Percentiles rank a stretch among this genome's conserved stretches.
Conservation (phyloP, 306 rosid species). For the Coriaria nepalensis region DNA sequence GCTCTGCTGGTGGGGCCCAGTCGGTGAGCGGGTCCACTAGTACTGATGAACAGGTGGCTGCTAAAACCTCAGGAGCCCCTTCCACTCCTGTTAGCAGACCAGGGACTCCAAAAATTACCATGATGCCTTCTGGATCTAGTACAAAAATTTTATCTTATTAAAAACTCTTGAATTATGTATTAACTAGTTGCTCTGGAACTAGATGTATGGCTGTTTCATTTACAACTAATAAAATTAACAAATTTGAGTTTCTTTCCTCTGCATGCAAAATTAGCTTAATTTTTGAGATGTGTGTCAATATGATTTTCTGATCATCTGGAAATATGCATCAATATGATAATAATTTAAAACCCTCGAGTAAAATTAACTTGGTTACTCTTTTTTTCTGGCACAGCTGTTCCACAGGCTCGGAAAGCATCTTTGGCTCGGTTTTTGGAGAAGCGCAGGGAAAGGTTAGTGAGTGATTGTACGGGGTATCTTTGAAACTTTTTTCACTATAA, state of each 20-base stretch:
- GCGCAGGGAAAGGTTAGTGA: constrained; percentile 80
- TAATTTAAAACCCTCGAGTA: background rate
- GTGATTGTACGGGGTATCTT: background rate
- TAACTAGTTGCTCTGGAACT: background rate
- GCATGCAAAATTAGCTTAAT: no score
- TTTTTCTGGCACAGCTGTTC: constrained; percentile 40
- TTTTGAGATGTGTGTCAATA: no score
- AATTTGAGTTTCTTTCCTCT: no score
- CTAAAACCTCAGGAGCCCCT: constrained; percentile 35
- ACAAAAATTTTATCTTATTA: constrained; percentile 10
- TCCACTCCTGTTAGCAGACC: constrained; percentile 37
- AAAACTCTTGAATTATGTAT: background rate
- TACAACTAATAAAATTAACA: no score
- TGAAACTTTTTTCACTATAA: background rate
- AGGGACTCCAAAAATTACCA: constrained; percentile 44
- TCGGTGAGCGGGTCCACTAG: constrained; percentile 70
- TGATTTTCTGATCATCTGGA: background rate
- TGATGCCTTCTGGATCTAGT: constrained; percentile 81
- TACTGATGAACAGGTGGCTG: constrained; percentile 56
- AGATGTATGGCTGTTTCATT: no score
- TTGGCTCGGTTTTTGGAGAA: constrained; percentile 85
- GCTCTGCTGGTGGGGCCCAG: constrained; percentile 46
- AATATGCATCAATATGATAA: background rate
- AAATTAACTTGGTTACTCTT: no score
- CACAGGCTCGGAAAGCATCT: constrained; percentile 94